Conservation (phyloP, 1,284 basidiomycete genomes). For the Naganishia sp. region DNA sequence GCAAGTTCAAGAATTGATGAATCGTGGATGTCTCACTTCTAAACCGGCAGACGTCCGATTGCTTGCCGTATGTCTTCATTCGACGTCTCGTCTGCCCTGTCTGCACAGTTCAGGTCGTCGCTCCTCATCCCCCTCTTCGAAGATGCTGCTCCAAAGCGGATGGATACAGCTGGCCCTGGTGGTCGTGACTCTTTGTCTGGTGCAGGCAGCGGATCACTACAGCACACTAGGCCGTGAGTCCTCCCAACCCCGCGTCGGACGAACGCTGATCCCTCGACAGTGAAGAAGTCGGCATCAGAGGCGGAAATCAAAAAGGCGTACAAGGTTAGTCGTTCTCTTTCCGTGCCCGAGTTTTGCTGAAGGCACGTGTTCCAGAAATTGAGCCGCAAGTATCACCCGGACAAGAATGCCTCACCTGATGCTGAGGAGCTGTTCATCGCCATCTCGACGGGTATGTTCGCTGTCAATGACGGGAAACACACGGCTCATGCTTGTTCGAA, state of each 20-base stretch:
- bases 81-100: background rate
- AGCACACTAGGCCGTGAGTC: constrained; percentile 52
- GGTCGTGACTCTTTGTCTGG: constrained; percentile 41
- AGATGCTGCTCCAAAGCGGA: constrained; percentile 41
- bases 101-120: background rate
- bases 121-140: background rate
- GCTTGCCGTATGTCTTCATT: background rate
- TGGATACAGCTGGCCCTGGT: constrained; percentile 44
- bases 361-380: constrained; percentile 60
- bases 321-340: constrained; percentile 51
- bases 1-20: background rate
- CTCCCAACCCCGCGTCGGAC: constrained; percentile 15
- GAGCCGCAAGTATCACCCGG: constrained; percentile 86
- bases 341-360: background rate
- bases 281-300: constrained; percentile 75
- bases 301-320: constrained; percentile 88
- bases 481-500: constrained; percentile 44
- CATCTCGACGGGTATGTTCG: constrained; percentile 72
- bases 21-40: constrained; percentile 6
- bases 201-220: constrained; percentile 51
- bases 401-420: constrained; percentile 83
- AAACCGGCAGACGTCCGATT: constrained; percentile 1
- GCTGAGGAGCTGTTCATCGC: constrained; percentile 85
- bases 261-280: constrained; percentile 53
- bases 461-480: background rate